Base-by-base conservation (phyloP, 208 protist species). In the Leishmania guyanensis region DNA sequence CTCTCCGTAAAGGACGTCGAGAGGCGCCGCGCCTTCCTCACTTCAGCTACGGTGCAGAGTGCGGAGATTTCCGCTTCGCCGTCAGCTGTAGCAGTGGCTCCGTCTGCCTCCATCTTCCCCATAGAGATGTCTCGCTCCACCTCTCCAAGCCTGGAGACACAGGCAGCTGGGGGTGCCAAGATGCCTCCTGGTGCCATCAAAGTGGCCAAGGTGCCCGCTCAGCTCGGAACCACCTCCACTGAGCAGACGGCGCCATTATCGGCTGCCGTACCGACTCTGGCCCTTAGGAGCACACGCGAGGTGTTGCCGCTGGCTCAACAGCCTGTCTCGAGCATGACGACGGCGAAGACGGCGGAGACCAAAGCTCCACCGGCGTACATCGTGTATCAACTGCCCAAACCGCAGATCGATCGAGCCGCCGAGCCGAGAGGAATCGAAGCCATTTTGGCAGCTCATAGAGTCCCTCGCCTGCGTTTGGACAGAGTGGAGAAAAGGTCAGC, bases 311-410 rank as follows among this genome's bases (percentile, higher is more conserved):
- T 9, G 39, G 33, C 5, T 14, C 48, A 12, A 9, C 48, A 33
- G 26, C 17, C 71, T 75, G 48, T 26, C 71, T 16, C 2, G 71
- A 75, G 29, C 50, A 75, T 39, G 39, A 14, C 66, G 20, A 51
- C 66, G 14, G 17, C 39, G 39, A 17, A 36, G 22, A 36, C 68
- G 39, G 16, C 46, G 9, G 46, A 46, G 29, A 29, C 26, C 46
- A 50, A 20, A 50, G 43, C 6, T 73, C 43, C 60, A 39, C 46
- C 81, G 3, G 56, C 68, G 6, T 72, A 29, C 70, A 51, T 17
- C 9, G 77, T 81, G 12, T 85, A 81, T 66, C 76, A 75, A 33
- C 81, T 81, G 16, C 36, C 72, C 12, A 66, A 17, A 33, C 50
- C 76, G 29, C 6, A 20, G 39, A 70, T 46, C 51, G 1, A 60